phyloP scores from a whole-genome alignment of 2,329 filamentous ascomycete genomes.

The Hymenoscyphus scutula region DNA sequence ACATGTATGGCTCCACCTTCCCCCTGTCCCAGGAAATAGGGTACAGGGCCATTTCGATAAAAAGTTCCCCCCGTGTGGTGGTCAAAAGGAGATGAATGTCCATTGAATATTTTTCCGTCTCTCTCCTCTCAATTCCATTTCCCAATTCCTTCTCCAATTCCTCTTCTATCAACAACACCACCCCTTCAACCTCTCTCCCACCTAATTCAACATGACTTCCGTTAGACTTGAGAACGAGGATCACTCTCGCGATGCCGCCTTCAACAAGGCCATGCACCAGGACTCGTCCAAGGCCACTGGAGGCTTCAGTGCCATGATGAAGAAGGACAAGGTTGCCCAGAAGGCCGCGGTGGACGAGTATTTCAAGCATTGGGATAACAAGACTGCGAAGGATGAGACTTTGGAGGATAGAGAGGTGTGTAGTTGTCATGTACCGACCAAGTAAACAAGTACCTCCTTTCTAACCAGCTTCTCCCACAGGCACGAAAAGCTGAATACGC shows the following conservation, averaged over 20 bases:
- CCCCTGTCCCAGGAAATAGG: background rate
- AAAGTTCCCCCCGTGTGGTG: background rate
- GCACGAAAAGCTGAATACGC: slow-evolving; percentile 85
- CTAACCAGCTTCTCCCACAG: slow-evolving; percentile 42
- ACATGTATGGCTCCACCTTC: background rate
- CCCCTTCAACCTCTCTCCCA: slow-evolving; percentile 9
- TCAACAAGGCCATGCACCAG: slow-evolving; percentile 84
- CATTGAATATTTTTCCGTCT: background rate
- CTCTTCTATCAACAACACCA: slow-evolving; percentile 1
- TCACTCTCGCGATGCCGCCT: slow-evolving; percentile 80
- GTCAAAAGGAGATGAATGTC: slow-evolving; percentile 4
- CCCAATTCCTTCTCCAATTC: background rate
- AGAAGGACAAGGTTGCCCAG: slow-evolving; percentile 77
- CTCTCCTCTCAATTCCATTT: background rate
- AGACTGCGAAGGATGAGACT: slow-evolving; percentile 76
- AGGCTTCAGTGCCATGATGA: slow-evolving; percentile 79
- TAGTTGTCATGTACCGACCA: slow-evolving; percentile 11
- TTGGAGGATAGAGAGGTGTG: slow-evolving; percentile 74
- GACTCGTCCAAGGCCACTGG: slow-evolving; percentile 65
- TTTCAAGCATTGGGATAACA: slow-evolving; percentile 97
- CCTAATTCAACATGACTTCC: slow-evolving; percentile 31
- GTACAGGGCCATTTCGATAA: background rate
- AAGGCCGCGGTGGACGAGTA: slow-evolving; percentile 86
- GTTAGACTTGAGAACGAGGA: slow-evolving; percentile 72
- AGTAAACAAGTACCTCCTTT: background rate